These are phyloP conservation scores for Penicillium paneum DNA, from an alignment of 2,329 filamentous ascomycete species.

Conservation along the genomic window DNA sequence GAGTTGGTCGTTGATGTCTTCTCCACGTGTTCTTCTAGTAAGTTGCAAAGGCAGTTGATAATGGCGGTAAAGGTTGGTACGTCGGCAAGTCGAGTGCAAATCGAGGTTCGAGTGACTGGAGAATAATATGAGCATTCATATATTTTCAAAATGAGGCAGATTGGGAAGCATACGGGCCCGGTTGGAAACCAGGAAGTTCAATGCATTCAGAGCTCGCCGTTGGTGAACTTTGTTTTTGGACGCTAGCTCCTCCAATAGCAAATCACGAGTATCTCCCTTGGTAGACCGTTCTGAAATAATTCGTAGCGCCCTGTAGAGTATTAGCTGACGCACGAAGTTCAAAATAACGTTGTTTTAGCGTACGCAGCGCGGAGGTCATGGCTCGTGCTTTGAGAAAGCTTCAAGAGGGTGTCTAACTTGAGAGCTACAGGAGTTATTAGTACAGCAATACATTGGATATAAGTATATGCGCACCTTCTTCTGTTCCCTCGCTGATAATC, in stretches of 20 bases:
- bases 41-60: constrained; percentile 42
- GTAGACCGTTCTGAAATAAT: constrained; percentile 47
- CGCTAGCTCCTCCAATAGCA: constrained; percentile 43
- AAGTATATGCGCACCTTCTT: constrained; percentile 52
- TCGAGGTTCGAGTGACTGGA: constrained; percentile 37
- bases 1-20: constrained; percentile 35
- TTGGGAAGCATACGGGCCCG: constrained; percentile 34
- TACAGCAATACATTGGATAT: background rate
- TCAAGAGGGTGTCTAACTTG: constrained; percentile 62
- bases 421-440: constrained; percentile 48
- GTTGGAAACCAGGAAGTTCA: constrained; percentile 44
- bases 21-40: constrained; percentile 39
- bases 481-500: constrained; percentile 72
- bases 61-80: constrained; percentile 38
- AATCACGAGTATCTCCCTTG: constrained; percentile 38
- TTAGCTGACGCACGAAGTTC: constrained; percentile 46
- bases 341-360: constrained; percentile 39
- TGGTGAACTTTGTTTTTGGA: constrained; percentile 38
- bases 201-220: constrained; percentile 42
- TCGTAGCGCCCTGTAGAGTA: constrained; percentile 51
- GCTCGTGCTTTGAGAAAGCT: constrained; percentile 67
- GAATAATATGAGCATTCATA: background rate
- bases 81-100: constrained; percentile 36
- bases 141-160: background rate
- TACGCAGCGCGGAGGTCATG: constrained; percentile 69